These are phyloP conservation scores for Rhizophora apiculata DNA, from an alignment of 345 rosid species.

Conservation along the genomic window DNA sequence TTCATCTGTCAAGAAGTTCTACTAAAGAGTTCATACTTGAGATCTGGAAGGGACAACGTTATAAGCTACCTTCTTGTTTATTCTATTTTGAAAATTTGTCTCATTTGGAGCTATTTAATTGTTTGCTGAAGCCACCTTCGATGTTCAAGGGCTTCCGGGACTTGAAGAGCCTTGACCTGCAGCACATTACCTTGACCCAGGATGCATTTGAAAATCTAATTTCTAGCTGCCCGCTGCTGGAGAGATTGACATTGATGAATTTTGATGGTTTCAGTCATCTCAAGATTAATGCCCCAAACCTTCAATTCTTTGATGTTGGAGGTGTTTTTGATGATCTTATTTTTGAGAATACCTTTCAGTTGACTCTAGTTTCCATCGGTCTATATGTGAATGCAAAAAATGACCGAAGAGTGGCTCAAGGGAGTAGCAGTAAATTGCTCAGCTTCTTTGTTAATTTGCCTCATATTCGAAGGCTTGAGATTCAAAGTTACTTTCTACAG, in stretches of 20 bases:
- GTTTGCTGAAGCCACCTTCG: conserved; percentile 55
- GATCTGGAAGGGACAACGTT: conserved; percentile 68
- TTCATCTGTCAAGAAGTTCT: conserved; percentile 54
- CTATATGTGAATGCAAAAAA: conserved; percentile 43
- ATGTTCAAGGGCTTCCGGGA: conserved; percentile 52
- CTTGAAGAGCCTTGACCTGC: conserved; percentile 72
- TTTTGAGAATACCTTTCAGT: conserved; percentile 38
- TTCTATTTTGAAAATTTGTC: conserved; percentile 45
- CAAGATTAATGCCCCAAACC: conserved; percentile 54
- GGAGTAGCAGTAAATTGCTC: conserved; percentile 47
- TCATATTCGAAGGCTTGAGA: conserved; percentile 60
- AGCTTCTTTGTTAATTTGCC: conserved; percentile 64
- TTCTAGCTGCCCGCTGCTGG: conserved; percentile 50
- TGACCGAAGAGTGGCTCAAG: conserved; percentile 22
- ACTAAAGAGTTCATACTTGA: conserved; percentile 62
- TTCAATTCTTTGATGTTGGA: conserved; percentile 59
- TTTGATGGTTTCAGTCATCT: conserved; percentile 60
- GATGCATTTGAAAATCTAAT: conserved; percentile 53
- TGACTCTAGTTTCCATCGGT: conserved; percentile 54
- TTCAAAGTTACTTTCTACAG: conserved; percentile 68
- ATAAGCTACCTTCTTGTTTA: conserved; percentile 57
- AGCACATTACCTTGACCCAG: conserved; percentile 57
- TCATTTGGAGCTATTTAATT: conserved; percentile 67
- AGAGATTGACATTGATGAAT: conserved; percentile 62
- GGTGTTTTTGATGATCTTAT: conserved; percentile 54